Evolutionary conservation across 345 rosid species (phyloP).

Genomic region (Melaleuca alternifolia): DNA sequence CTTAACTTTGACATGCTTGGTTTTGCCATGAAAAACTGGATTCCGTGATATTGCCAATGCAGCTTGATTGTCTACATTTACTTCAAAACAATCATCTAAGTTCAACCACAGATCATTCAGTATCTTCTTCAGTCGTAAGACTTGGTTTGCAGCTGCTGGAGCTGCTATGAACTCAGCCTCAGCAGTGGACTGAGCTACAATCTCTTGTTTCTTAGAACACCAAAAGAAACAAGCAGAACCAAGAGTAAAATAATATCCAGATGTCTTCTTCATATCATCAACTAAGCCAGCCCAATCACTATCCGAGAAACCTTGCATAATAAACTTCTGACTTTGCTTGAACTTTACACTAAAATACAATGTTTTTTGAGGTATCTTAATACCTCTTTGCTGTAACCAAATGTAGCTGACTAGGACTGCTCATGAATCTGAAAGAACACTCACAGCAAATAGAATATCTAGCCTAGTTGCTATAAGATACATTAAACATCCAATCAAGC

Average conservation of each 20-base stretch:
- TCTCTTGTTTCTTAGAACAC: not conserved
- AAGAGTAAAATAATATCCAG: not conserved
- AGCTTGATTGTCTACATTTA: not conserved
- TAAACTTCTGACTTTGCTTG: not conserved
- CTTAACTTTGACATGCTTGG: not conserved
- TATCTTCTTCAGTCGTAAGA: not conserved
- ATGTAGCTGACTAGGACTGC: not conserved
- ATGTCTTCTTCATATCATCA: slow-evolving; percentile 1
- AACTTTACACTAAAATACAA: not conserved
- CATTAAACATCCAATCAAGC: not conserved
- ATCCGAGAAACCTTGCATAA: not conserved
- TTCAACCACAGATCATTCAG: not conserved
- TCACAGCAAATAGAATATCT: not conserved
- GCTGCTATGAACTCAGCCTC: not conserved
- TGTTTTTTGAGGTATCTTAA: not conserved
- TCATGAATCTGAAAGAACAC: not conserved
- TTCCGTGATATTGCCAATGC: not conserved
- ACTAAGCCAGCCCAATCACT: not conserved
- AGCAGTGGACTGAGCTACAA: not conserved
- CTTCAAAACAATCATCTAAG: not conserved
- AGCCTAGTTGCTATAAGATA: not conserved
- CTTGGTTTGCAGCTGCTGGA: not conserved
- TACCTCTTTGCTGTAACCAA: not conserved
- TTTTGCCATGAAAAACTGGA: not conserved
- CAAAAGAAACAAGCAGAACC: not conserved